phyloP scores from a whole-genome alignment of 78 protist genomes.

The Dictyostelium brefeldianum region DNA sequence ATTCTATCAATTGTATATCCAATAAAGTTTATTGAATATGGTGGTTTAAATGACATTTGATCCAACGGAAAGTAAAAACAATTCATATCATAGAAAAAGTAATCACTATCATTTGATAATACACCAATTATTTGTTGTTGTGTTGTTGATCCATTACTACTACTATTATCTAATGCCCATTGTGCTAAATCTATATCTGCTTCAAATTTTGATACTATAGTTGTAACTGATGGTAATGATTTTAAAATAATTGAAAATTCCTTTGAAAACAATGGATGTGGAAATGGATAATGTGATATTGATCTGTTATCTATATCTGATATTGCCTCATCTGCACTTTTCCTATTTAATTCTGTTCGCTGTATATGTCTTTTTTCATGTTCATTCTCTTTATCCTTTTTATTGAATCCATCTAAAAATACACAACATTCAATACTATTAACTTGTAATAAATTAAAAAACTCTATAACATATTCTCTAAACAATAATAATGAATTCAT shows the following conservation, averaged over 20 bases:
- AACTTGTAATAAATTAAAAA: neutral
- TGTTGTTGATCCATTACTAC: neutral
- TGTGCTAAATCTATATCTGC: conserved; percentile 14
- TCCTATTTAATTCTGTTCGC: neutral
- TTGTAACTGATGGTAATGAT: neutral
- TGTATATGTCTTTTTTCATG: neutral
- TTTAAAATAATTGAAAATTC: neutral
- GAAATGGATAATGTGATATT: neutral
- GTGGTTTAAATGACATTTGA: neutral
- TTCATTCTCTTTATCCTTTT: neutral
- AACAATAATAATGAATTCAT: neutral
- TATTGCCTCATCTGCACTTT: neutral
- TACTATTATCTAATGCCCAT: conserved; percentile 17
- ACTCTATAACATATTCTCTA: neutral
- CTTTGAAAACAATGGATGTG: neutral
- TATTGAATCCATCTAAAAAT: conserved; percentile 13
- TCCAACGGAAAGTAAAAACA: conserved; percentile 8
- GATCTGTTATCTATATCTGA: neutral
- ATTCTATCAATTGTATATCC: neutral
- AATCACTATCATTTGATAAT: conserved; percentile 10
- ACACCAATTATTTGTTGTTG: neutral
- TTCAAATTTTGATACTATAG: neutral
- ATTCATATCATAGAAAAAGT: neutral
- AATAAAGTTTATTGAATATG: neutral
- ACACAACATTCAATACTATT: neutral